A percentile compares a stretch with the other conserved stretches of the same genome.
Conservation (phyloP, 371 early-diverging fungal species). For the Circinella umbellata region DNA sequence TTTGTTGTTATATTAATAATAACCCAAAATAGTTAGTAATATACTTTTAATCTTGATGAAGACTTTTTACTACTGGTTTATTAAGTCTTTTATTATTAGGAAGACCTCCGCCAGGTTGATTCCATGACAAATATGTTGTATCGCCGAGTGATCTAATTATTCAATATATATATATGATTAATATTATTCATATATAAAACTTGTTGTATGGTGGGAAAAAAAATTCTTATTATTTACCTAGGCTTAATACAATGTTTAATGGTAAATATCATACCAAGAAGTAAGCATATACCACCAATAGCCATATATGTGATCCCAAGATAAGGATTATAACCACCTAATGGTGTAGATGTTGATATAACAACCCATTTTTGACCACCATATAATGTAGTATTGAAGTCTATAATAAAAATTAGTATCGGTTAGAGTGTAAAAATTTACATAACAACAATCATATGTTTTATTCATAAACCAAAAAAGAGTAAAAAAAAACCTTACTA, state of each 20-base stretch:
- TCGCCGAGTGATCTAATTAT: slow-evolving; percentile 84
- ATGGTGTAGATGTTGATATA: slow-evolving; percentile 85
- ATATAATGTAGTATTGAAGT: slow-evolving; percentile 80
- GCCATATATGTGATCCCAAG: slow-evolving; percentile 93
- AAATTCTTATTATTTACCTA: slow-evolving; percentile 50
- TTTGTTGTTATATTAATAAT: background rate
- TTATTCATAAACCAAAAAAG: background rate
- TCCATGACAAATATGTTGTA: slow-evolving; percentile 93
- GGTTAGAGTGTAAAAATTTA: too few species aligned
- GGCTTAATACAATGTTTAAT: slow-evolving; percentile 88
- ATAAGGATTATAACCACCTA: slow-evolving; percentile 96
- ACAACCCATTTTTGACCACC: slow-evolving; percentile 94
- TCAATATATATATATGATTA: background rate
- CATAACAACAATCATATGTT: too few species aligned
- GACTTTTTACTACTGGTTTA: slow-evolving; percentile 25
- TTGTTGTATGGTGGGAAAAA: too few species aligned
- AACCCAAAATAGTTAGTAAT: too few species aligned
- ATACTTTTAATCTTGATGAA: slow-evolving; percentile 32
- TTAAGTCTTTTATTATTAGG: slow-evolving; percentile 14
- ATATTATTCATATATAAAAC: background rate
- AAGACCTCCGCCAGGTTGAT: slow-evolving; percentile 68
- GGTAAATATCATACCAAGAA: slow-evolving; percentile 87
- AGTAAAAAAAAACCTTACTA: background rate
- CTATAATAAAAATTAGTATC: slow-evolving; percentile 56
- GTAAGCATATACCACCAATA: slow-evolving; percentile 83